Conservation (phyloP, 2,329 filamentous ascomycete species). For the Xylariaceae sp. region DNA sequence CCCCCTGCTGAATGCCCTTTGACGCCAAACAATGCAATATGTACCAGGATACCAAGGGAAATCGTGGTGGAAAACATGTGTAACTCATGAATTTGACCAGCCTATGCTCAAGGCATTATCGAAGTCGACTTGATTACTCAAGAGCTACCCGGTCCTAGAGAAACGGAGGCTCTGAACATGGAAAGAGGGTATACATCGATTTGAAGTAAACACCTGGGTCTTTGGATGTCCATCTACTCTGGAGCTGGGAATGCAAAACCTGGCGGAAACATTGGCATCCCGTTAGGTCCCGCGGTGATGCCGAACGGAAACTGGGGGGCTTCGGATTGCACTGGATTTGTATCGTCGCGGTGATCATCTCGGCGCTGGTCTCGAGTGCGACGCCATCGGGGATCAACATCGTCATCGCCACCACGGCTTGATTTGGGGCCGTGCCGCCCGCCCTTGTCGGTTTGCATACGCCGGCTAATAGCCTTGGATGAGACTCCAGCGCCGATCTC, state of each 20-base stretch:
- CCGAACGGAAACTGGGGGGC: slow-evolving; percentile 38
- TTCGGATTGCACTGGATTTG: slow-evolving; percentile 16
- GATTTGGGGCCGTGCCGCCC: slow-evolving; percentile 63
- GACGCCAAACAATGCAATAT: slow-evolving; percentile 13
- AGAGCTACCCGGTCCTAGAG: no score
- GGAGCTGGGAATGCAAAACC: slow-evolving; percentile 38
- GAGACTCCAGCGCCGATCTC: slow-evolving; percentile 97
- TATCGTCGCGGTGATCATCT: slow-evolving; percentile 21
- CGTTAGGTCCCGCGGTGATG: slow-evolving; percentile 40
- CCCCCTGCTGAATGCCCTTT: slow-evolving; percentile 1
- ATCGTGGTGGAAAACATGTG: neutral
- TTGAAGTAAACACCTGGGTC: neutral
- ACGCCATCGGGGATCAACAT: slow-evolving; percentile 24
- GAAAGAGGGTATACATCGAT: neutral
- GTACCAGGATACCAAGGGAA: slow-evolving; percentile 3
- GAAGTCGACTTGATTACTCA: no score
- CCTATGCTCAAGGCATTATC: no score
- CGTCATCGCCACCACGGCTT: slow-evolving; percentile 36
- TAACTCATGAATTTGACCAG: no score
- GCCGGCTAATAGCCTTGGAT: slow-evolving; percentile 75
- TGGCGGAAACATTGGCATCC: slow-evolving; percentile 46
- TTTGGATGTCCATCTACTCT: slow-evolving; percentile 10
- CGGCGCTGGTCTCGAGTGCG: slow-evolving; percentile 24
- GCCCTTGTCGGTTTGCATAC: slow-evolving; percentile 66
- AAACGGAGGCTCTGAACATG: no score